Percentiles rank a stretch among this genome's conserved stretches.
These are phyloP conservation scores for Athelia sp. DNA, from an alignment of 1,284 basidiomycete species.

Conservation along the genomic window DNA sequence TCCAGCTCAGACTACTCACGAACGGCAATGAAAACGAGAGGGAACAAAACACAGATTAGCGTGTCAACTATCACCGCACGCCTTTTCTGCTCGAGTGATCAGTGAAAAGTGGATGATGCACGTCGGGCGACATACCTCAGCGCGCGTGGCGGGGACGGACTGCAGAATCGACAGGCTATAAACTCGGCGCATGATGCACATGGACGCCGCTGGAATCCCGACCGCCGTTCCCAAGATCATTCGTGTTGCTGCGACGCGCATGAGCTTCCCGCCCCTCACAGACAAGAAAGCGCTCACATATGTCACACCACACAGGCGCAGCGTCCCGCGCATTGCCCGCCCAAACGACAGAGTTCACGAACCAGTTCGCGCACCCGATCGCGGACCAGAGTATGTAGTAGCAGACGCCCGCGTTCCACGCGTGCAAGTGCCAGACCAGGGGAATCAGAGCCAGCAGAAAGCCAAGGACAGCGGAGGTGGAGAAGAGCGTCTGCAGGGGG, in stretches of 20 bases:
- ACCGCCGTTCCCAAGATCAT: slow-evolving; percentile 15
- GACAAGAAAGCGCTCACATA: slow-evolving; percentile 29
- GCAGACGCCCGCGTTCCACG: slow-evolving; percentile 41
- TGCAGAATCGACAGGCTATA: slow-evolving; percentile 13
- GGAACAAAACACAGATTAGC: slow-evolving; percentile 18
- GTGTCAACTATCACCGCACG: slow-evolving; percentile 19
- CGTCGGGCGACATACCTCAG: not conserved
- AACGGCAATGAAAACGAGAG: slow-evolving; percentile 18
- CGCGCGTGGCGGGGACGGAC: slow-evolving; percentile 2
- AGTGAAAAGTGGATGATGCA: too few species aligned
- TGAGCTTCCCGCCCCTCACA: not conserved
- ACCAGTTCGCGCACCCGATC: slow-evolving; percentile 27
- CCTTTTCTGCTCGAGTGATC: slow-evolving; percentile 7
- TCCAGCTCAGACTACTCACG: slow-evolving; percentile 14
- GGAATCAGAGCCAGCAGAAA: slow-evolving; percentile 34
- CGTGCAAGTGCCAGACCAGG: slow-evolving; percentile 36
- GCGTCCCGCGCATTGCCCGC: slow-evolving; percentile 25
- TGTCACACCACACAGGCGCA: slow-evolving; percentile 47
- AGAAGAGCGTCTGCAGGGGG: not conserved
- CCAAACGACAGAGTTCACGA: slow-evolving; percentile 42
- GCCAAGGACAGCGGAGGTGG: slow-evolving; percentile 29
- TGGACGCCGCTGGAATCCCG: slow-evolving; percentile 21
- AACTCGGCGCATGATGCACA: slow-evolving; percentile 23
- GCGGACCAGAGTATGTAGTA: slow-evolving; percentile 36
- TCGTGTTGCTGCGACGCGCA: slow-evolving; percentile 11